Evolutionary conservation across 1,139 yeast species (phyloP), one percentile per base, ranked within the genome.

Genomic region (Barnettozyma hawaiiensis): DNA sequence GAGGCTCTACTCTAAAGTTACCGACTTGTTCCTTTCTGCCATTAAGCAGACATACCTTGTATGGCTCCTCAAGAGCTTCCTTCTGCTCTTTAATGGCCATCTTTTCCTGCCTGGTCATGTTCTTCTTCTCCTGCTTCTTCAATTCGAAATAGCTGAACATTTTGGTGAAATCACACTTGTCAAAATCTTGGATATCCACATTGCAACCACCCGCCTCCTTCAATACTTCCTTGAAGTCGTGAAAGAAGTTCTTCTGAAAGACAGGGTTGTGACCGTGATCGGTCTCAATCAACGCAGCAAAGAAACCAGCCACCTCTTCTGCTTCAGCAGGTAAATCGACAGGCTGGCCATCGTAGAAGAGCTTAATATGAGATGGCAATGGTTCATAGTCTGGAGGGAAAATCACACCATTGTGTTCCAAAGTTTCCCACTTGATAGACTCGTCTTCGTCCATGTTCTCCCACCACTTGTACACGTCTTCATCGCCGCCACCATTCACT

Each of bases 251-350:
- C 59, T 80, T 76, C 53, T 82, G 95, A 62, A 92, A 92, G 1
- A 78, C 81, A 0, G 95, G 90, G 59, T 89, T 90, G 51, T 79
- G 74, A 12, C 90, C 95, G 63, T 90, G 97, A 53, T 89, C 97
- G 0, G 94, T 76, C 53, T 85, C 90, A 35, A 90, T 50, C 78
- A 90, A 75, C 7, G 96, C 96, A 15, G 85, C 97, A 62, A 73
- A 92, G 59, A 89, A 90, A 0, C 97, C 97, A 0, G 97, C 97
- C 28, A 92, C 97, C 63, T 92, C 97, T 63, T 92, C 98, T 2
- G 97, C 97, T 44, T 74, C 85, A 1, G 68, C 65, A 0, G 96
- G 92, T 47, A 90, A 69, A 22, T 67, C 68, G 1, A 90, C 87
- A 0, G 92, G 84, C 50, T 75, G 72, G 1, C 86, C 87, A 51